Evolutionary conservation across 192 early-diverging fungal species (phyloP).

Genomic region (Mortierella hygrophila): DNA sequence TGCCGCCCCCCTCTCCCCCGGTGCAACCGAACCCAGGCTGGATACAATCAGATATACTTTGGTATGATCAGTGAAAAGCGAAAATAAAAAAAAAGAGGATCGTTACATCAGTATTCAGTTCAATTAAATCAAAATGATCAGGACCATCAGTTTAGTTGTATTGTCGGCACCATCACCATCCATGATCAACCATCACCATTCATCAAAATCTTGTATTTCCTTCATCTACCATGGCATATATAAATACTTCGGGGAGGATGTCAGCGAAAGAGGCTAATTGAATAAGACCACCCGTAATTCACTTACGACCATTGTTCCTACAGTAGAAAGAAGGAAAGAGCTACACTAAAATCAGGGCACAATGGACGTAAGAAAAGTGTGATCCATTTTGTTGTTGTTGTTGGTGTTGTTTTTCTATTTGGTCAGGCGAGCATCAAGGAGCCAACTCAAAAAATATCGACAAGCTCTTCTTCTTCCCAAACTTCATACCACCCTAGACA

Average conservation of each 20-base stretch:
- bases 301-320: background rate
- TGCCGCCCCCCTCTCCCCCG: background rate
- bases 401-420: background rate
- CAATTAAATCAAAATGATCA: background rate
- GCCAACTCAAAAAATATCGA: conserved; percentile 1
- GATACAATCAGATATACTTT: background rate
- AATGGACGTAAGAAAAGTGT: background rate
- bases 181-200: background rate
- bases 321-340: background rate
- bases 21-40: background rate
- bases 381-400: background rate
- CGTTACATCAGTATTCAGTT: background rate
- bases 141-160: background rate
- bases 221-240: background rate
- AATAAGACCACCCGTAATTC: background rate
- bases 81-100: background rate
- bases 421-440: conserved; percentile 3
- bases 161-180: background rate
- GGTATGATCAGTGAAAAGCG: background rate
- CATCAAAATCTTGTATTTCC: background rate
- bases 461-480: background rate
- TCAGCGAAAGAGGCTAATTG: background rate
- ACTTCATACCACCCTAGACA: background rate
- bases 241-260: background rate
- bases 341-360: background rate